Percentiles rank a stretch among this genome's conserved stretches.
These are phyloP conservation scores for Fusarium begoniae DNA, from an alignment of 2,329 filamentous ascomycete genomes.

Conservation along the genomic window DNA sequence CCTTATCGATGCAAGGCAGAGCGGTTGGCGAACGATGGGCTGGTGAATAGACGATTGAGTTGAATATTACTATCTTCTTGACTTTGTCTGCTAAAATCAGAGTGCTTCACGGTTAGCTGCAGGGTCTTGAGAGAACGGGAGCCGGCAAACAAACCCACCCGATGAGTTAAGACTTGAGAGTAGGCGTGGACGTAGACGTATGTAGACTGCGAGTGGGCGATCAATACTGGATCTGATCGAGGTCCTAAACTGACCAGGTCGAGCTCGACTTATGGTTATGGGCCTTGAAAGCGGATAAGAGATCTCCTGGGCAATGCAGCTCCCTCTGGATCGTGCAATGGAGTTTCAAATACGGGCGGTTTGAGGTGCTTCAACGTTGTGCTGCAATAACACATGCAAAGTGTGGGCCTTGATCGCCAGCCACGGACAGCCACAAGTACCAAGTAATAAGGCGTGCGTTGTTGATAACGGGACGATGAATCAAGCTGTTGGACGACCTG, in stretches of 20 bases:
- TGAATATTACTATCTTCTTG: constrained; percentile 9
- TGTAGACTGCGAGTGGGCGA: constrained; percentile 23
- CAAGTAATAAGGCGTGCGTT: not conserved
- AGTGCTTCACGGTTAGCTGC: constrained; percentile 33
- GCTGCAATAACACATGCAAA: constrained; percentile 30
- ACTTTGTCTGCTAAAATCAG: constrained; percentile 13
- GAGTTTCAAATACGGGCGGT: constrained; percentile 26
- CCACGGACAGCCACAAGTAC: constrained; percentile 20
- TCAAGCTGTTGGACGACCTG: not conserved
- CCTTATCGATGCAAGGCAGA: constrained; percentile 21
- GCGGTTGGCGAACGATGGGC: constrained; percentile 30
- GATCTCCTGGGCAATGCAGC: constrained; percentile 10
- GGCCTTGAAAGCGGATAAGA: constrained; percentile 8
- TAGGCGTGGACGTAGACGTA: not conserved
- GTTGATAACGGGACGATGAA: constrained; percentile 10
- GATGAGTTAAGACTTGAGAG: constrained; percentile 5
- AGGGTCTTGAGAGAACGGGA: constrained; percentile 34
- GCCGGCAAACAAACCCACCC: constrained; percentile 31
- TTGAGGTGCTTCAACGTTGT: constrained; percentile 32
- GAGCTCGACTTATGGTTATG: constrained; percentile 9
- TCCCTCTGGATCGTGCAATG: constrained; percentile 11
- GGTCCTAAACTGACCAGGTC: constrained; percentile 1
- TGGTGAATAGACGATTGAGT: constrained; percentile 5
- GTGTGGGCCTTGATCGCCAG: constrained; percentile 21
- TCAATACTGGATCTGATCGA: constrained; percentile 27